Conservation (phyloP, 768 basidiomycete genomes). For the Suillus brevipes region DNA sequence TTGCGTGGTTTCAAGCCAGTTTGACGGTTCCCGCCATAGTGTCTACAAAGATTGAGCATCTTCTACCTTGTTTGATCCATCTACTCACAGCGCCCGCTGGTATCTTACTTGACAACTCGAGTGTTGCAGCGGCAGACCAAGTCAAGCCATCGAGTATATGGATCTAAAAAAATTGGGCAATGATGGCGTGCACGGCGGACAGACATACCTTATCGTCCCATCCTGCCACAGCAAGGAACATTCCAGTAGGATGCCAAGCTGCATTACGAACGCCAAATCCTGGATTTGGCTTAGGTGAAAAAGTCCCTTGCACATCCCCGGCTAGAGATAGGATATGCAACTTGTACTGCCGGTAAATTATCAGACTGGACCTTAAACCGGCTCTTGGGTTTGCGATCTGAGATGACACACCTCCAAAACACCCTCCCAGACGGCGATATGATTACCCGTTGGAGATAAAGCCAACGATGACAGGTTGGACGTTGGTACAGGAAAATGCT, state of each 20-base stretch:
- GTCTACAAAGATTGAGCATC: slow-evolving; percentile 43
- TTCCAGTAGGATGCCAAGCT: slow-evolving; percentile 84
- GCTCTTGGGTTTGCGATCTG: neutral
- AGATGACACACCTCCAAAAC: slow-evolving; percentile 63
- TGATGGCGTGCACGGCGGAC: neutral
- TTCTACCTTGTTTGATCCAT: neutral
- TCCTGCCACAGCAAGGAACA: slow-evolving; percentile 79
- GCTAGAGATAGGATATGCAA: slow-evolving; percentile 67
- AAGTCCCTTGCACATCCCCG: slow-evolving; percentile 63
- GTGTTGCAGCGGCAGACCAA: slow-evolving; percentile 66
- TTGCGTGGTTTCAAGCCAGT: slow-evolving; percentile 82
- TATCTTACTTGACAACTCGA: slow-evolving; percentile 63
- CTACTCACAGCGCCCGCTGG: slow-evolving; percentile 54
- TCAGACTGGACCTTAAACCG: slow-evolving; percentile 9
- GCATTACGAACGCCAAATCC: slow-evolving; percentile 80
- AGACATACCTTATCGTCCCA: slow-evolving; percentile 81
- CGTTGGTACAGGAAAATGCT: slow-evolving; percentile 88
- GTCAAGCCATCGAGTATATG: slow-evolving; percentile 73
- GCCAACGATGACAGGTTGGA: slow-evolving; percentile 67
- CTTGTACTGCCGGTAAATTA: slow-evolving; percentile 57
- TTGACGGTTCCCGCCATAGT: slow-evolving; percentile 82
- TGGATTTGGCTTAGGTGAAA: slow-evolving; percentile 73
- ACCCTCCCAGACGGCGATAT: slow-evolving; percentile 83
- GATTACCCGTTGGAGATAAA: slow-evolving; percentile 74
- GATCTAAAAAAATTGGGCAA: slow-evolving; percentile 45